phyloP scores from a whole-genome alignment of 2,329 filamentous ascomycete species.

The Cladobotryum protrusum region DNA sequence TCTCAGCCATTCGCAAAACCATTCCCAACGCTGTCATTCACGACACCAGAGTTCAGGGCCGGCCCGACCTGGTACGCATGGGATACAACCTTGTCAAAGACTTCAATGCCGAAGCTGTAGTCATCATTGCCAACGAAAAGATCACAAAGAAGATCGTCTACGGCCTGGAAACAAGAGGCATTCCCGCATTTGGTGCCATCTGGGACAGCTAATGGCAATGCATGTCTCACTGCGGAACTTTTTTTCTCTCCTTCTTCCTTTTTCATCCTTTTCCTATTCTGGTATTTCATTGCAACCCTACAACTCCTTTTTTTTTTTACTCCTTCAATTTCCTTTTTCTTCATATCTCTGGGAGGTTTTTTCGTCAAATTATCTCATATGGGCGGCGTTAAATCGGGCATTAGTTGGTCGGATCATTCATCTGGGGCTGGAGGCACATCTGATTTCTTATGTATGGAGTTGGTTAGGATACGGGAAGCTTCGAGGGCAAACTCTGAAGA shows the following conservation, averaged over 20 bases:
- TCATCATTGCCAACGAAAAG: slow-evolving; percentile 64
- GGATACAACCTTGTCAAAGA: slow-evolving; percentile 48
- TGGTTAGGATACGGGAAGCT: too few species aligned
- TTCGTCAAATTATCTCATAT: background rate
- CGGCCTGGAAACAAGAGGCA: slow-evolving; percentile 57
- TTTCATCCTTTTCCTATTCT: background rate
- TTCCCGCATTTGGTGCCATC: slow-evolving; percentile 66
- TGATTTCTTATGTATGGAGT: too few species aligned
- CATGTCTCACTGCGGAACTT: slow-evolving; percentile 2
- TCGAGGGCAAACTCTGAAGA: too few species aligned
- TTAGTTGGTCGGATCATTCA: too few species aligned
- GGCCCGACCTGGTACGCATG: slow-evolving; percentile 50
- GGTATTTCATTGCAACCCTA: background rate
- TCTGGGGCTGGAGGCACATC: too few species aligned
- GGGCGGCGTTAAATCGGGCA: background rate
- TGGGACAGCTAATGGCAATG: slow-evolving; percentile 48
- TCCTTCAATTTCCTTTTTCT: background rate
- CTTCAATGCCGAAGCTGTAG: slow-evolving; percentile 60
- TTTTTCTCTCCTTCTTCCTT: background rate
- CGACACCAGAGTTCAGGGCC: slow-evolving; percentile 55
- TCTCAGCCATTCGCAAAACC: slow-evolving; percentile 48
- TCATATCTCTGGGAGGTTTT: background rate
- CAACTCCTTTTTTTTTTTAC: slow-evolving; percentile 1
- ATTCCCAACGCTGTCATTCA: slow-evolving; percentile 61
- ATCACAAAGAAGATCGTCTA: slow-evolving; percentile 65